phyloP scores from a whole-genome alignment of 805 yeast genomes.

The Metschnikowia drakensbergensis region DNA sequence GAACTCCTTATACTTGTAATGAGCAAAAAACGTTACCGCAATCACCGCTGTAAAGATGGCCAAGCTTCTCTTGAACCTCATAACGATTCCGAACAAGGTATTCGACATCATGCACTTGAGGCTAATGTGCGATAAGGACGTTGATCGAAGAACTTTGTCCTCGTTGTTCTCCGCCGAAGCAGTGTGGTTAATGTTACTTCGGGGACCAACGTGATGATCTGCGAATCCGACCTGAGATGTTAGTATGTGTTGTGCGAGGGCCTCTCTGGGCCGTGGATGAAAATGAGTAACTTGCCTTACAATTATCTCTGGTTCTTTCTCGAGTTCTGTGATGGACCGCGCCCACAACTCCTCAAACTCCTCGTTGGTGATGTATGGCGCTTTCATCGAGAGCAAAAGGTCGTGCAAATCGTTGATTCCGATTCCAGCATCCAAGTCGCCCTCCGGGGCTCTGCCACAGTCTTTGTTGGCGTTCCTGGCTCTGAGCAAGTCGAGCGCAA shows the following conservation, averaged over 20 bases:
- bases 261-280: not conserved
- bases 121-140: slow-evolving; percentile 62
- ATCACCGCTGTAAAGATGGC: slow-evolving; percentile 14
- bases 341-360: slow-evolving; percentile 77
- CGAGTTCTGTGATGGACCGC: slow-evolving; percentile 56
- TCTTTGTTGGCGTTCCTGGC: slow-evolving; percentile 60
- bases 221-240: slow-evolving; percentile 24
- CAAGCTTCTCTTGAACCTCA: slow-evolving; percentile 21
- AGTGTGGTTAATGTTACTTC: slow-evolving; percentile 37
- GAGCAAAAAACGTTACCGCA: slow-evolving; percentile 17
- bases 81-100: slow-evolving; percentile 41
- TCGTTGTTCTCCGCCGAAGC: slow-evolving; percentile 34
- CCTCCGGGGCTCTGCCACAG: slow-evolving; percentile 49
- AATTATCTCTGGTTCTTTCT: slow-evolving; percentile 63
- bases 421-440: slow-evolving; percentile 50
- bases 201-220: slow-evolving; percentile 19
- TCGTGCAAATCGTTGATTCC: slow-evolving; percentile 48
- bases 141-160: slow-evolving; percentile 64
- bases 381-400: slow-evolving; percentile 44
- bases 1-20: slow-evolving; percentile 34
- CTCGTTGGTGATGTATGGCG: slow-evolving; percentile 47
- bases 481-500: slow-evolving; percentile 63
- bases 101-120: slow-evolving; percentile 54
- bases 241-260: slow-evolving; percentile 20
- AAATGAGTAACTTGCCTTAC: slow-evolving; percentile 65